Evolutionary conservation across 345 rosid species (phyloP).

Genomic region (sweet orange (Citrus sinensis)): DVS_A1.0 CM039168.1:27360001-27360500

Average conservation of each 20-base stretch:
- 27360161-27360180: neutral
- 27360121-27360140: neutral
- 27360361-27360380: neutral
- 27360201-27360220: neutral
- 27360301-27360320: neutral
- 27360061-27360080: conserved; percentile 45
- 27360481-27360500: neutral
- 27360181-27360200: neutral
- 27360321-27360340: neutral
- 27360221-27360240: neutral
- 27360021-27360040: conserved; percentile 85
- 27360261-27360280: neutral
- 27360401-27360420: neutral
- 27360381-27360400: neutral
- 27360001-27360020: conserved; percentile 91
- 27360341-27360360: neutral
- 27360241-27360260: neutral
- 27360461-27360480: neutral
- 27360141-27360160: neutral
- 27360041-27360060: conserved; percentile 96
- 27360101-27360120: neutral
- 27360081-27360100: neutral
- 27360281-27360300: neutral
- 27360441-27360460: neutral
- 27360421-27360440: neutral